Evolutionary conservation across 768 basidiomycete species (phyloP), one percentile per base, ranked within the genome.

Genomic region (Termitomyces sp.): DNA sequence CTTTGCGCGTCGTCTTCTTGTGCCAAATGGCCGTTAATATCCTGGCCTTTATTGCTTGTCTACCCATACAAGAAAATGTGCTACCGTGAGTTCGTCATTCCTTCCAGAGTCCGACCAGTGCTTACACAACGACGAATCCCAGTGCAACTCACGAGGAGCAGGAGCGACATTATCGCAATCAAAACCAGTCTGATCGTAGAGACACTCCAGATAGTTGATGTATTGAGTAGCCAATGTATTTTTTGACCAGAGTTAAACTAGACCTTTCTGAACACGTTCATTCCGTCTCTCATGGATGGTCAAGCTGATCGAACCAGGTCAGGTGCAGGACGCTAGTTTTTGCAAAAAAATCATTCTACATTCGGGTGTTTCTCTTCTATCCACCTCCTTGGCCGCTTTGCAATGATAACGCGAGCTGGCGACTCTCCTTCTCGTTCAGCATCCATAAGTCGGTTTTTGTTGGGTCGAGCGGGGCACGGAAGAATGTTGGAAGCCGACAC

Each of bases 1-100:
- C 93, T 58, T 76, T 95, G 66, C 86, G 82, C 67, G 84, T 84
- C 62, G 91, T 93, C 59, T 95, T 95, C 77, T 84, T 92, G 58
- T 87, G 85, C 66, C 92, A 93, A 67, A 77, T 81, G 53, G 86
- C 79, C 32, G 74, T 88, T 62, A 87, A 86, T 62, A 62, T 91
- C 67, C 67, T 91, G 58, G 80, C 81, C 40, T 82, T 93, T 68
- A 72, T 93, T 58, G 79, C 82, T 44, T 86, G 84, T 68, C 65
- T 92, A 62, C 87, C 89, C 7, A 90, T 95, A 50, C 82, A 90
- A 73, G 91, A 91, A 68, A 86, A 84, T 67, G 73, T 78, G 33
- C 69, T 89, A 67, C 85, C 88, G 81, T 82, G 66, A 71, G 77
- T 67, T n/a, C 34, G 10, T 27, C 18, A 33, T 12, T 14, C 16